phyloP scores from a whole-genome alignment of 371 early-diverging fungal species.

The Mortierella polycephala region DNA sequence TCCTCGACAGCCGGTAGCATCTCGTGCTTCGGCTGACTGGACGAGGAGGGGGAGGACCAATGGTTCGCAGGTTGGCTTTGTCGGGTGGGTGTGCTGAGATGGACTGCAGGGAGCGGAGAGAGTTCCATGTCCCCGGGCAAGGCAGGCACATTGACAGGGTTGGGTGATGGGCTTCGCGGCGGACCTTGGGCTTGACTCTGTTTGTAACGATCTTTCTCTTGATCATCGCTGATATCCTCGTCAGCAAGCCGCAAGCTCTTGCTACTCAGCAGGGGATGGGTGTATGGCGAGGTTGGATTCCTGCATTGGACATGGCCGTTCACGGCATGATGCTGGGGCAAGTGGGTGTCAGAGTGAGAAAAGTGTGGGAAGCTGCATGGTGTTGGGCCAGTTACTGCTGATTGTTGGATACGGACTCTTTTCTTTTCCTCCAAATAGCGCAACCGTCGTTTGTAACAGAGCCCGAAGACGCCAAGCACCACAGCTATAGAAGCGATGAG shows the following conservation, averaged over 20 bases:
- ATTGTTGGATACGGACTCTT: not conserved
- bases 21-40: not conserved
- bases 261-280: not conserved
- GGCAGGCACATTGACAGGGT: not conserved
- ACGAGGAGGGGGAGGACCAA: not conserved
- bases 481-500: not conserved
- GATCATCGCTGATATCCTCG: too few relatives aligned
- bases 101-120: not conserved
- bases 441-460: constrained; percentile 1
- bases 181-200: not conserved
- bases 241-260: too few relatives aligned
- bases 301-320: not conserved
- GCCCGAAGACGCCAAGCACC: not conserved
- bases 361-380: not conserved
- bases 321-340: too few relatives aligned
- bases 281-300: not conserved
- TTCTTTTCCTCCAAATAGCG: not conserved
- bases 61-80: not conserved
- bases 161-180: not conserved
- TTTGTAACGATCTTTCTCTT: not conserved
- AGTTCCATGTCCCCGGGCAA: not conserved
- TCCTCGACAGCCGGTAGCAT: not conserved
- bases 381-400: not conserved
- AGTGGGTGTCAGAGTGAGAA: too few relatives aligned
- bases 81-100: not conserved